Conservation (phyloP, 2,329 filamentous ascomycete species). For the Coniella vitis region DNA sequence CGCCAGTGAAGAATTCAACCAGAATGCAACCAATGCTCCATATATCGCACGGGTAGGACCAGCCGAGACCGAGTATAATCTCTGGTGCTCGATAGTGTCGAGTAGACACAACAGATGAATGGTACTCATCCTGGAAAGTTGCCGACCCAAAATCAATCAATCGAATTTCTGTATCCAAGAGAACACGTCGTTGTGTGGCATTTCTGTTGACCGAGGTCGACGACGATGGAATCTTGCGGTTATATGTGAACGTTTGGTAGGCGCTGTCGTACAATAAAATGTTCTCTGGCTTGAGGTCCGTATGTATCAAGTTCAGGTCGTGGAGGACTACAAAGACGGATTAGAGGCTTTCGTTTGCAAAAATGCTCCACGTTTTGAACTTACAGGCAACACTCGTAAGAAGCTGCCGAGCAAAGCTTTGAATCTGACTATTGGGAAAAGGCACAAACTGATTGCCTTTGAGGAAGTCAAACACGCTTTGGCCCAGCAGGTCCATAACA, state of each 20-base stretch:
- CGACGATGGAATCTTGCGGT: constrained; percentile 62
- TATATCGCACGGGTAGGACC: constrained; percentile 66
- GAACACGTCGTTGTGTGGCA: constrained; percentile 56
- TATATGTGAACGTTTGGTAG: constrained; percentile 66
- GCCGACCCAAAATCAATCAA: constrained; percentile 67
- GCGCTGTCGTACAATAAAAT: constrained; percentile 59
- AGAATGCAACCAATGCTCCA: constrained; percentile 70
- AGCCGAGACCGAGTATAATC: constrained; percentile 63
- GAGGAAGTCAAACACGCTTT: constrained; percentile 97
- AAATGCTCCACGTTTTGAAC: too few species aligned
- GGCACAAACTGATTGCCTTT: constrained; percentile 94
- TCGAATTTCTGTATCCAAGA: constrained; percentile 62
- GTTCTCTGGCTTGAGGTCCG: constrained; percentile 66
- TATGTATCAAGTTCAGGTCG: constrained; percentile 95
- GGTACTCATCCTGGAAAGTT: constrained; percentile 67
- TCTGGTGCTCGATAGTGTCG: constrained; percentile 64
- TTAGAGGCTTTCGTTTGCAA: constrained; percentile 3
- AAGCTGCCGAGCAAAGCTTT: constrained; percentile 89
- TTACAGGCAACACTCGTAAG: constrained; percentile 97
- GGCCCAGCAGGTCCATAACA: constrained; percentile 70
- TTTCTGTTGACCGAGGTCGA: constrained; percentile 53
- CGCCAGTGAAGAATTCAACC: constrained; percentile 65
- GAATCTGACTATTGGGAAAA: constrained; percentile 97
- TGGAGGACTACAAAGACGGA: constrained; percentile 64
- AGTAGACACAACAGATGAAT: constrained; percentile 64